A percentile compares a stretch with the other conserved stretches of the same genome.
phyloP scores from a whole-genome alignment of 2,329 filamentous ascomycete genomes.

The Fusarium marasasianum region DNA sequence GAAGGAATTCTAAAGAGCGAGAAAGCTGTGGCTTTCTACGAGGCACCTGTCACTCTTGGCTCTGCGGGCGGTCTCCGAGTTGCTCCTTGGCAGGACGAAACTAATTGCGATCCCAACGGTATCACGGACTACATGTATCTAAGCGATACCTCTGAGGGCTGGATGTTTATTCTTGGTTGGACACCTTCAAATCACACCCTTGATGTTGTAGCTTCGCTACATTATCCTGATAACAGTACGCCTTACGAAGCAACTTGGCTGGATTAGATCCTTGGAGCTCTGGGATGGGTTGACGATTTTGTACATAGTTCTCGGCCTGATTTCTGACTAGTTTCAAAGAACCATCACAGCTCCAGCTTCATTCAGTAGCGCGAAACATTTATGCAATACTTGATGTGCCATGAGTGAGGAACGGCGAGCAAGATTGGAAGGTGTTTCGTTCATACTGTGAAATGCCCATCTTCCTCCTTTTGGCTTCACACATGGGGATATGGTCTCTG shows the following conservation, averaged over 20 bases:
- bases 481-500: not conserved
- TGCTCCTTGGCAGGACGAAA: not conserved
- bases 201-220: not conserved
- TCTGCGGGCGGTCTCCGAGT: not conserved
- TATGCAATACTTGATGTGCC: not conserved
- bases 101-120: not conserved
- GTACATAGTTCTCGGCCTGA: too few relatives aligned
- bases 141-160: not conserved
- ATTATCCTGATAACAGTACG: not conserved
- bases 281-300: not conserved
- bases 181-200: not conserved
- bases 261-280: not conserved
- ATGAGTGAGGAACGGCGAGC: not conserved
- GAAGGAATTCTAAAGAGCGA: not conserved
- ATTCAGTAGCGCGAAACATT: fast-evolving
- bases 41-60: constrained; percentile 1
- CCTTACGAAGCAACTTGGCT: constrained; percentile 8
- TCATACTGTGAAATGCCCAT: too few relatives aligned
- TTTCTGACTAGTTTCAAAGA: not conserved
- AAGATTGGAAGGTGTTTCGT: not conserved
- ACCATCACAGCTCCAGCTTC: not conserved
- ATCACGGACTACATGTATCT: constrained; percentile 6
- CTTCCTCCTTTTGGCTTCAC: not conserved
- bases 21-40: not conserved
- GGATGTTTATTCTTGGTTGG: constrained; percentile 1